Conservation (phyloP, 371 early-diverging fungal genomes). For the Scutellospora calospora region DNA sequence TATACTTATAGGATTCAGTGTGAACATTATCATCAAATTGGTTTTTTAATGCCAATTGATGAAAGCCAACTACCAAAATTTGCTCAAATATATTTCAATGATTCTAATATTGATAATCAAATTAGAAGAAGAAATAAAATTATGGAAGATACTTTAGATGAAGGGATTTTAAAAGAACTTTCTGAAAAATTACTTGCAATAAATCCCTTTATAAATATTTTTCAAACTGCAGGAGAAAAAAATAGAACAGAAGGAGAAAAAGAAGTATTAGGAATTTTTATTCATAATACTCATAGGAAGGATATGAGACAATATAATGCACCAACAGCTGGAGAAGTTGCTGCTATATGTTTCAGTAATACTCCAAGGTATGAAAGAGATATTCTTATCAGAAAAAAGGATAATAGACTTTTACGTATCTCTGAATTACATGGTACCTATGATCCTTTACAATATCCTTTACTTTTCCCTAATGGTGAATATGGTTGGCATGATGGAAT, state of each 20-base stretch:
- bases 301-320: neutral
- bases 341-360: neutral
- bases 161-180: neutral
- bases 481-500: conserved; percentile 27
- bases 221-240: neutral
- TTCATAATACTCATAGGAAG: conserved; percentile 17
- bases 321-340: neutral
- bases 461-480: conserved; percentile 44
- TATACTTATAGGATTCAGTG: conserved; percentile 44
- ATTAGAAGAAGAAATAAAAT: neutral
- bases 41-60: neutral
- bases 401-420: no score
- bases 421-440: conserved; percentile 29
- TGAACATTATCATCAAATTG: conserved; percentile 32
- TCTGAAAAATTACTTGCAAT: no score
- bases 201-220: neutral
- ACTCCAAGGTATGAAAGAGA: no score
- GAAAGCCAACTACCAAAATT: neutral
- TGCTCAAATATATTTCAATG: conserved; percentile 46
- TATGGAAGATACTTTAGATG: neutral
- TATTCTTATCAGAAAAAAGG: no score
- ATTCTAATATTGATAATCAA: neutral
- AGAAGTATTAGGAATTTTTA: neutral
- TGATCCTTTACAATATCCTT: conserved; percentile 45
- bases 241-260: neutral